Evolutionary conservation across 169 alveolate species (phyloP), one percentile per base, ranked within the genome.

Genomic region (Eimeria necatrix): DNA sequence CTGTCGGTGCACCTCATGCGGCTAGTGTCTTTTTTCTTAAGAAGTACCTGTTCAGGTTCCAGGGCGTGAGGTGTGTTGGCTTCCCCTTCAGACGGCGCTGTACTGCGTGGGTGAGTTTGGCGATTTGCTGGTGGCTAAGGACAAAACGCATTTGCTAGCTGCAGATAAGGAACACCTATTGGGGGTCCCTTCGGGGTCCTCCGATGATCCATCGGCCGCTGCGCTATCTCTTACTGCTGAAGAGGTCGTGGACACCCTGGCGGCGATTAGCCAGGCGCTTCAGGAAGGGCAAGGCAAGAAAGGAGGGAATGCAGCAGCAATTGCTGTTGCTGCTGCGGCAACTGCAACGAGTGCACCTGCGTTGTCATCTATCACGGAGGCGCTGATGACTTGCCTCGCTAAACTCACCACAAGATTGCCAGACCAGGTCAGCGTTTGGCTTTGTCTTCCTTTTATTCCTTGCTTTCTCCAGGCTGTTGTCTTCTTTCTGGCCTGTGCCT

Each of bases 91-190:
- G 91, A 83, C 73, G 41, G 95, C 84, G 22, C 8, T 91, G 74
- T 91, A 78, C 90, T 78, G 91, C 32, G 46, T 91, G 48, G 95
- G 95, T 59, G 95, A 91, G 85, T 91, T 76, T 41, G 95, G 95
- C 56, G 95, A 91, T 64, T 59, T 78, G 48, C 85, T 91, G 32
- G 91, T 91, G 56, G 52, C 71, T 22, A 48, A 83, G 2, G 85
- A 64, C 70, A 87, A 87, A 49, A 9, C 46, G 26, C 81, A 87
- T 8, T 20, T 64, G 81, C 46, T 64, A 22, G 16, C 61, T 41
- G 26, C 93, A 9, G 48, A 68, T 4, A 68, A 24, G 80, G 48
- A 24, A 16, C n/a, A 68, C 10, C 20, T 18, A 56, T 18, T 14
- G 68, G 20, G 20, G 68, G 68, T 10, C 68, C 68, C 68, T 56